Evolutionary conservation across 2,329 filamentous ascomycete species (phyloP).

Genomic region (Penicillium sp.): DNA sequence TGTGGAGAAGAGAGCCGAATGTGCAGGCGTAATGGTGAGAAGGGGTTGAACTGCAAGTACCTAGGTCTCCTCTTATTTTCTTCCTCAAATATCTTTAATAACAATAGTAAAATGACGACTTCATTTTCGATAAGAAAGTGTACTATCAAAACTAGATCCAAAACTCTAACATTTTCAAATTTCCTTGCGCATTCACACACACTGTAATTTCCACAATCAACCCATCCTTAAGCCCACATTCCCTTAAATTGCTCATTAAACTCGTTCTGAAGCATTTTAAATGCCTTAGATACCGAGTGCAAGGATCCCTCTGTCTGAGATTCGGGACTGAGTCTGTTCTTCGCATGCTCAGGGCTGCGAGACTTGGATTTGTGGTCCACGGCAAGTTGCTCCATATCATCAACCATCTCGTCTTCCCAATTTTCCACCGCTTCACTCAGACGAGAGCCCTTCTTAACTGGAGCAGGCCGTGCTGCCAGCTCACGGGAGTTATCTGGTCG

Average conservation of each 20-base stretch:
- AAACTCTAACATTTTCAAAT: no score
- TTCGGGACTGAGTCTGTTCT: not conserved
- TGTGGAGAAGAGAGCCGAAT: not conserved
- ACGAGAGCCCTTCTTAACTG: no score
- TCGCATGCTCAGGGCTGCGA: not conserved
- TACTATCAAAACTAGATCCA: no score
- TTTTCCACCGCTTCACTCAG: constrained; percentile 9
- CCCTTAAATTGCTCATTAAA: constrained; percentile 35
- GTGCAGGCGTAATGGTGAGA: not conserved
- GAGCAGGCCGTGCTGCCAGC: no score
- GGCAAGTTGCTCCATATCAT: not conserved
- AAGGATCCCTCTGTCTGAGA: not conserved
- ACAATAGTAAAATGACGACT: no score
- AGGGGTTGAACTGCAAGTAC: not conserved
- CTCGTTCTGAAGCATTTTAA: constrained; percentile 27
- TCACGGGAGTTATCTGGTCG: not conserved
- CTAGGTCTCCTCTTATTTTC: not conserved
- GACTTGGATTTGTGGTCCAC: constrained; percentile 1
- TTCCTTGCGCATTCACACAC: no score
- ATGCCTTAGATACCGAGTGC: constrained; percentile 24
- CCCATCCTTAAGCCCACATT: constrained; percentile 27
- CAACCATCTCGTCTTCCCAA: constrained; percentile 22
- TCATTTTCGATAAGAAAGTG: no score
- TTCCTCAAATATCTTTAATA: not conserved
- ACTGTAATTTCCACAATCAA: no score